Evolutionary conservation across 129 eudicot genomes (phyloP), one percentile per base, ranked within the genome.

Genomic region (Glebionis coronaria): DNA sequence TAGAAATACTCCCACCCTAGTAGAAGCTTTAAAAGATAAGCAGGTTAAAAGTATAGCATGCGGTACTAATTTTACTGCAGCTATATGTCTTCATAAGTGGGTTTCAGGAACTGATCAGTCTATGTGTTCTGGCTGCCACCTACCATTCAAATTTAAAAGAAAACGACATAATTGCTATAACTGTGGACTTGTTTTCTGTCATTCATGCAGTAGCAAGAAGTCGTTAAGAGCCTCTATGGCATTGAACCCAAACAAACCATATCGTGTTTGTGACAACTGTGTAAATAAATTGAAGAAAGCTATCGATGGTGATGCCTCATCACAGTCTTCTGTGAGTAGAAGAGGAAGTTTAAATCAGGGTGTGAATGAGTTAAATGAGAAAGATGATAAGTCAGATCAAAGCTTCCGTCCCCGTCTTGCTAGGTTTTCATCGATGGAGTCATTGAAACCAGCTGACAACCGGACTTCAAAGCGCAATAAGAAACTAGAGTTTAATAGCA

Each of bases 21-120:
- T 93, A 7, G 97, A 93, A 81, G 88, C 97, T 27, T 55, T 93
- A 31, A 93, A 84, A 75, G 98, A 93, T 75, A 93, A 82, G 72
- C 98, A 93, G 71, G 98, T 88, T 27, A 88, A 90, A 81, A 86
- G 92, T 79, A 78, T 93, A 72, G 92, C 92, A 47, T 93, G 98
- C 73, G 97, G 98, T 57, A 82, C 98, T 38, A 93, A 93, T 80
- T 93, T 93, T 72, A 93, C 97, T 55, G 92, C 95, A 20, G 98
- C 92, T 61, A 86, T 93, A 74, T 93, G 98, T 78, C 92, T 93
- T 63, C 98, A 93, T 68, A 93, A 93, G 78, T 88, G 97, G 98
- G 95, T 93, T 47, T 93, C 98, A 6, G 98, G 98, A 49, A 81
- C 81, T 25, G 98, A 93, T 69, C 96, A 89, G 82, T 88, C 97